A percentile compares a stretch with the other conserved stretches of the same genome.
Conservation (phyloP, 2,329 filamentous ascomycete genomes). For the Diaporthe capsici region DNA sequence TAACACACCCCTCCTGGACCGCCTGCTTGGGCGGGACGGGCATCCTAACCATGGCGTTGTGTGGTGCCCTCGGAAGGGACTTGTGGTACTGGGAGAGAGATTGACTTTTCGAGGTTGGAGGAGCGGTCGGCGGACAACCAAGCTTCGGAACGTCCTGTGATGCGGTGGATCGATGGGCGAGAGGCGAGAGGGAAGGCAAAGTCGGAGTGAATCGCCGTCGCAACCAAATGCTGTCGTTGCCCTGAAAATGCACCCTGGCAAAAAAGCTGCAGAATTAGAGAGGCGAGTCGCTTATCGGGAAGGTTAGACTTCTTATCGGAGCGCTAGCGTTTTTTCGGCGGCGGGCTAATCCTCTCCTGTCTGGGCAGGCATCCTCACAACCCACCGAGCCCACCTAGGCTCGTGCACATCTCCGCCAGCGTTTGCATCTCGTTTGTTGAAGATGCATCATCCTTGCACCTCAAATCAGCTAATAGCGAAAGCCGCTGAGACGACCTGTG, state of each 20-base stretch:
- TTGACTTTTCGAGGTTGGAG: neutral
- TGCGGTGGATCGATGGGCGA: neutral
- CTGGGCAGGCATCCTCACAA: no score
- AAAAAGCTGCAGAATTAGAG: slow-evolving; percentile 17
- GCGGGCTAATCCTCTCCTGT: neutral
- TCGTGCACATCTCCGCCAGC: no score
- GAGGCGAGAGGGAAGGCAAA: neutral
- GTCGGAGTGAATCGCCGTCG: neutral
- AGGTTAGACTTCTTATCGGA: slow-evolving; percentile 22
- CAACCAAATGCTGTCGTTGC: neutral
- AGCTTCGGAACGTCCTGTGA: neutral
- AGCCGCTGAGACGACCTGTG: no score
- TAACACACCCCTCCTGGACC: slow-evolving; percentile 43
- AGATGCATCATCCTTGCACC: no score
- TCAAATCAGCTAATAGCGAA: no score
- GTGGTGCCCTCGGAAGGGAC: slow-evolving; percentile 39
- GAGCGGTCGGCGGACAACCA: neutral
- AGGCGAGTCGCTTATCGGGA: slow-evolving; percentile 34
- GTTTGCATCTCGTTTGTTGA: no score
- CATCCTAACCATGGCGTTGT: slow-evolving; percentile 37
- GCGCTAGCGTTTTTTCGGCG: neutral
- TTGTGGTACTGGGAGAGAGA: neutral
- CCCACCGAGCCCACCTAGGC: no score
- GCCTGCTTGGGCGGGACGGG: slow-evolving; percentile 24
- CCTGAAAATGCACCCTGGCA: neutral